phyloP scores from a whole-genome alignment of 1,139 yeast species.

The Protomyces gravidus region DNA sequence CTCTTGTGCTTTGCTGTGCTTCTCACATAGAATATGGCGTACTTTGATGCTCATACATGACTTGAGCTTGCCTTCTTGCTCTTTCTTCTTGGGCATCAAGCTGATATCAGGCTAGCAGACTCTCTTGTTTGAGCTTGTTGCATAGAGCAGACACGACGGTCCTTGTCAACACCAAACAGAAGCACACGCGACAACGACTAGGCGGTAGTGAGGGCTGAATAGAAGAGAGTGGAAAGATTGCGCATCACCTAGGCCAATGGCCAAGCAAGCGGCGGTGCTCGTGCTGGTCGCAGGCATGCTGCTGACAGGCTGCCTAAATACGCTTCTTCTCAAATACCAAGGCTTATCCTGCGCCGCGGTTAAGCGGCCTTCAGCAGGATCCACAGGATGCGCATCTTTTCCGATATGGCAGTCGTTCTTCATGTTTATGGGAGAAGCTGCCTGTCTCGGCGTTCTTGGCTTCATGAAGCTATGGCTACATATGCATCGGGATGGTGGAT shows the following conservation, averaged over 20 bases:
- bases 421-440: constrained; percentile 72
- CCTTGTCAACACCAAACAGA: not conserved
- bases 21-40: constrained; percentile 35
- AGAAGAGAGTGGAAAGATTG: not conserved
- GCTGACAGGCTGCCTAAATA: constrained; percentile 68
- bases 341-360: constrained; percentile 44
- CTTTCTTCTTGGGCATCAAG: not conserved
- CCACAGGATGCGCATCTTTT: constrained; percentile 21
- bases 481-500: not conserved
- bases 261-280: constrained; percentile 10
- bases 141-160: not conserved
- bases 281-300: constrained; percentile 43
- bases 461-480: not conserved
- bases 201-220: too few species aligned
- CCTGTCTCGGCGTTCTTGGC: constrained; percentile 39
- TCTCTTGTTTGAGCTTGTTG: not conserved
- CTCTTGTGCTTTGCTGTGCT: constrained; percentile 33
- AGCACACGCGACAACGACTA: too few species aligned
- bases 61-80: constrained; percentile 13
- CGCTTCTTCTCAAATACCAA: constrained; percentile 70
- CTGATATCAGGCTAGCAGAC: not conserved
- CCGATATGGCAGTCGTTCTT: constrained; percentile 67
- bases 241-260: not conserved
- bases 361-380: not conserved
- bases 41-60: constrained; percentile 22